Conservation (phyloP, 305 asterid genomes). For the Euphrasia arctica region DNA sequence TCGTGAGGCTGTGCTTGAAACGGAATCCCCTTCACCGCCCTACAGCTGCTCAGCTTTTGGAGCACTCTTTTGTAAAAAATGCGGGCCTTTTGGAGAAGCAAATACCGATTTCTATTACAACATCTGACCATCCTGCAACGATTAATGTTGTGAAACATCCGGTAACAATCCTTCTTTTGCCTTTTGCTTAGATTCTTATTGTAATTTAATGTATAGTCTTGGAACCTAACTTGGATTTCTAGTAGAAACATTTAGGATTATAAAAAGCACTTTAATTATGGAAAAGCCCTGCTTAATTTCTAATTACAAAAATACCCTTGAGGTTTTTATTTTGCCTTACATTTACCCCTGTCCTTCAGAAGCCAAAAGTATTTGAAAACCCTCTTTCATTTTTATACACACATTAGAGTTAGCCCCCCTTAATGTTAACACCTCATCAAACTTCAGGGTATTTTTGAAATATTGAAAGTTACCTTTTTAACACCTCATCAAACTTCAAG, state of each 20-base stretch:
- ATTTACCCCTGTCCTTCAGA: no score
- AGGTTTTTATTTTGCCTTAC: no score
- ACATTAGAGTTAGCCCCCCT: no score
- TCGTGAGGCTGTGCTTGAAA: slow-evolving; percentile 83
- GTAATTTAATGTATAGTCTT: background rate
- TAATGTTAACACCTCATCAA: no score
- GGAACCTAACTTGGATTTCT: background rate
- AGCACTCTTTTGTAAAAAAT: slow-evolving; percentile 78
- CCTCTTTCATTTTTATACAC: no score
- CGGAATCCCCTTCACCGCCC: slow-evolving; percentile 87
- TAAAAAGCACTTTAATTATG: background rate
- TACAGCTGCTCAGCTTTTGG: slow-evolving; percentile 74
- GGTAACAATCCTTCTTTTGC: slow-evolving; percentile 38
- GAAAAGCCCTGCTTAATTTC: background rate
- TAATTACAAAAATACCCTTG: background rate
- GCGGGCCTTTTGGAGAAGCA: slow-evolving; percentile 65
- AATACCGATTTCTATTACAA: slow-evolving; percentile 36
- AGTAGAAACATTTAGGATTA: background rate
- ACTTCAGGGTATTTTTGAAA: no score
- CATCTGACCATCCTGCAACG: slow-evolving; percentile 47
- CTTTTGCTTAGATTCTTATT: slow-evolving; percentile 21
- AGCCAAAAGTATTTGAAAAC: no score
- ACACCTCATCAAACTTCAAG: no score
- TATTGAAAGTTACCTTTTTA: no score
- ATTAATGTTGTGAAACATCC: slow-evolving; percentile 46